These are phyloP conservation scores for Alternaria consortialis DNA, from an alignment of 2,329 filamentous ascomycete genomes.

Conservation along the genomic window DNA sequence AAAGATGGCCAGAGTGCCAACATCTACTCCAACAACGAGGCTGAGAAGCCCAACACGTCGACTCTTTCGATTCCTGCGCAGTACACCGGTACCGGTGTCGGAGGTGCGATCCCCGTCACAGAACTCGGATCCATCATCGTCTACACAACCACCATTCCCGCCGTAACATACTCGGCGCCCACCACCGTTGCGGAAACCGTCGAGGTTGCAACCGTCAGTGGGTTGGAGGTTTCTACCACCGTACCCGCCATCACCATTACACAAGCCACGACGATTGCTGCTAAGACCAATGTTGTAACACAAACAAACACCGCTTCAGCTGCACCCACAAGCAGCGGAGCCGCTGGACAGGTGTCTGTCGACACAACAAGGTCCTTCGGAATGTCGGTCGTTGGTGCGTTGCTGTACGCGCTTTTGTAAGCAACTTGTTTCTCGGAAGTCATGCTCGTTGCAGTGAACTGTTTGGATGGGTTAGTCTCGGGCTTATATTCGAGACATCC, in stretches of 20 bases:
- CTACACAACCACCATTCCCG: conserved; percentile 44
- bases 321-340: conserved; percentile 30
- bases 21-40: conserved; percentile 53
- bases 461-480: not conserved
- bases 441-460: not conserved
- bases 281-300: conserved; percentile 31
- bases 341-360: conserved; percentile 27
- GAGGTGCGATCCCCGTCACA: conserved; percentile 56
- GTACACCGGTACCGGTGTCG: conserved; percentile 58
- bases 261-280: conserved; percentile 34
- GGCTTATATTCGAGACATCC: conserved; percentile 8
- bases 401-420: conserved; percentile 37
- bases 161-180: conserved; percentile 36
- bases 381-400: conserved; percentile 36
- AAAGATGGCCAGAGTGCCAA: conserved; percentile 53
- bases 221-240: conserved; percentile 27
- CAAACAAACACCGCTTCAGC: conserved; percentile 22
- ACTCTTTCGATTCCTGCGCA: conserved; percentile 57
- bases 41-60: conserved; percentile 55
- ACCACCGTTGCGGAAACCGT: conserved; percentile 34
- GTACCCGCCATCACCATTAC: conserved; percentile 33
- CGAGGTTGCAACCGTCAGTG: conserved; percentile 28
- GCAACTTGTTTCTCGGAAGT: not conserved
- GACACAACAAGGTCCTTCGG: conserved; percentile 32
- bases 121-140: conserved; percentile 53